phyloP scores from a whole-genome alignment of 257 asterid genomes.

The Misopates orontium region DNA sequence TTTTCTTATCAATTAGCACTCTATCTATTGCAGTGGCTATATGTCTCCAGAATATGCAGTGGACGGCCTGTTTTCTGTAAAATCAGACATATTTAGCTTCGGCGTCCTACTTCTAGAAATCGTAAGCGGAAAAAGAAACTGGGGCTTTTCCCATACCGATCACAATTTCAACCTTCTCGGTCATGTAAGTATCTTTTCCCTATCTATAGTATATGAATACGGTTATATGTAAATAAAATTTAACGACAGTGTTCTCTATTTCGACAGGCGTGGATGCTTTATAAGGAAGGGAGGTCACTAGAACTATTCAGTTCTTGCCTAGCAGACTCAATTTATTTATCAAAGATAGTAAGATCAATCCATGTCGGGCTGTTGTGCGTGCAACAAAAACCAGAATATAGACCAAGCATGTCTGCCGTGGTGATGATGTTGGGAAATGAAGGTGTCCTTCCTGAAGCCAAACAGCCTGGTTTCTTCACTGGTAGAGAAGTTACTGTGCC shows the following conservation, averaged over 20 bases:
- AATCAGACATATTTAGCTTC: constrained; percentile 11
- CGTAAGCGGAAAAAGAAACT: not conserved
- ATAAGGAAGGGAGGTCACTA: constrained; percentile 23
- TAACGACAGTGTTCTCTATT: not conserved
- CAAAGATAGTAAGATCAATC: constrained; percentile 13
- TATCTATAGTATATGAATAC: not conserved
- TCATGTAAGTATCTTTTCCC: not conserved
- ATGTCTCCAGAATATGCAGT: constrained; percentile 19
- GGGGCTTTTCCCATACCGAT: constrained; percentile 4
- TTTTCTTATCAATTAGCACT: not conserved
- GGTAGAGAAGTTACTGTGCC: not conserved
- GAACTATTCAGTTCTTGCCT: constrained; percentile 25
- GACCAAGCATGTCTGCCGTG: constrained; percentile 28
- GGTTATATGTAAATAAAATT: no score
- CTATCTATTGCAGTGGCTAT: constrained; percentile 4
- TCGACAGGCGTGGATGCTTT: constrained; percentile 31
- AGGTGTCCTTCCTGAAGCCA: constrained; percentile 13
- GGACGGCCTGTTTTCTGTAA: constrained; percentile 11
- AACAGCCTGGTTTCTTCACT: constrained; percentile 28
- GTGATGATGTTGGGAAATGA: constrained; percentile 19
- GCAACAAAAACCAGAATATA: constrained; percentile 12
- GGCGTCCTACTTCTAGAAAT: constrained; percentile 11
- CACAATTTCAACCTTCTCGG: constrained; percentile 14
- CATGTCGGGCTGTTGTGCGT: constrained; percentile 25
- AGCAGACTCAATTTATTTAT: constrained; percentile 1